Evolutionary conservation across 2,329 filamentous ascomycete genomes (phyloP), one percentile per base, ranked within the genome.

Genomic region (Penicillium brevicompactum): DNA sequence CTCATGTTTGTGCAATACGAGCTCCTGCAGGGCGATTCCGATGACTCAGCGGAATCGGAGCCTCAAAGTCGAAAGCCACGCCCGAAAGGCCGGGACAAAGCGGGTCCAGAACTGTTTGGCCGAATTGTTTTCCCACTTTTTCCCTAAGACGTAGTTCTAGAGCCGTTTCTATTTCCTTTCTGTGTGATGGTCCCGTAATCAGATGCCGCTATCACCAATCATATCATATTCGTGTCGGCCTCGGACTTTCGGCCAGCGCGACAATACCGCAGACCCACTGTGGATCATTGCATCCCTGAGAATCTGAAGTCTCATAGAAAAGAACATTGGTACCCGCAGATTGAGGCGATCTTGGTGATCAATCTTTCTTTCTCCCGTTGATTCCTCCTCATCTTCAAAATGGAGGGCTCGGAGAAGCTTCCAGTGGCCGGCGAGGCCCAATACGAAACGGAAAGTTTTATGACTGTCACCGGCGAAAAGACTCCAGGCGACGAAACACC

Each of bases 361-460:
- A 4, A 3, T n/a, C 21, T 14, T 14, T 10, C 21, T 22, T 10
- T n/a, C 16, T n/a, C n/a, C 18, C 38, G n/a, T 9, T 21, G 2
- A 9, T 18, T 21, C 32, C 44, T 18, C 38, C 3, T 51, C 34
- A 42, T 2, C 21, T 30, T 14, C 44, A 50, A 5, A 14, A 60
- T 60, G 55, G 57, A 54, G 8, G 53, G 45, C 32, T n/a, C 31
- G 5, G 51, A 51, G 21, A 50, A 56, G n/a, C 42, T 48, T 9
- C 41, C 52, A 4, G 51, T 46, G 51, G 51, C 49, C 4, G 40
- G 53, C 14, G 58, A 64, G 8, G 53, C 55, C 38, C 57, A 58
- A 45, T 59, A 64, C 47, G 69, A 70, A 34, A 64, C 63, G 8
- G 69, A 69, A 47, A 71, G 69, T 45, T 60, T 63, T 14, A 58